Evolutionary conservation across 2,329 filamentous ascomycete species (phyloP).

Genomic region (Ceratocystis smalleyi): DNA sequence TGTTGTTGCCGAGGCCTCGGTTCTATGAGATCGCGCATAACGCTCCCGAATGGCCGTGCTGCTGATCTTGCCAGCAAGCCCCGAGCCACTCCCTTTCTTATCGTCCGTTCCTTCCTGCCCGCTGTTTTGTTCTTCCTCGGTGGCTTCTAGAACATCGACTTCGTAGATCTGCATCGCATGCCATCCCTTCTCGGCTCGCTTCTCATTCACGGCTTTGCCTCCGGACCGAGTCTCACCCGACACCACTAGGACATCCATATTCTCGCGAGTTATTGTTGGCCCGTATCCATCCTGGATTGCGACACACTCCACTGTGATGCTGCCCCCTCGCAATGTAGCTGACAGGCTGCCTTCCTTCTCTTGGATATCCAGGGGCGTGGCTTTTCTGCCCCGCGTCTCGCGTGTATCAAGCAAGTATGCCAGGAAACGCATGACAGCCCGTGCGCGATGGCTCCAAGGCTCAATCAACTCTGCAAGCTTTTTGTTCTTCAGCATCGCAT

Average conservation of each 20-base stretch:
- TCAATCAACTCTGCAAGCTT: conserved; percentile 71
- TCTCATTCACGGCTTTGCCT: conserved; percentile 74
- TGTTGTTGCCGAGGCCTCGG: background rate
- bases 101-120: conserved; percentile 21
- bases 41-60: conserved; percentile 64
- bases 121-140: conserved; percentile 32
- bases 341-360: conserved; percentile 16
- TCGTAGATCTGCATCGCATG: conserved; percentile 62
- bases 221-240: conserved; percentile 78
- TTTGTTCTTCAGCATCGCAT: conserved; percentile 74
- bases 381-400: conserved; percentile 7
- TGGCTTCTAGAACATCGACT: conserved; percentile 65
- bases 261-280: conserved; percentile 70
- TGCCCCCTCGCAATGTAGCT: conserved; percentile 42
- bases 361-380: background rate
- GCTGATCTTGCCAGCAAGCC: conserved; percentile 74
- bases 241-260: conserved; percentile 66
- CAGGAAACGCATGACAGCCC: conserved; percentile 56
- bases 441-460: conserved; percentile 60
- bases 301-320: conserved; percentile 58
- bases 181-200: conserved; percentile 63
- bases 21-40: conserved; percentile 25
- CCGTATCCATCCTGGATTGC: conserved; percentile 80
- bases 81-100: conserved; percentile 31
- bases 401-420: conserved; percentile 23